These are phyloP conservation scores for Aegilops bicornis DNA, from an alignment of 176 grass and related monocot species.

Conservation along the genomic window DNA sequence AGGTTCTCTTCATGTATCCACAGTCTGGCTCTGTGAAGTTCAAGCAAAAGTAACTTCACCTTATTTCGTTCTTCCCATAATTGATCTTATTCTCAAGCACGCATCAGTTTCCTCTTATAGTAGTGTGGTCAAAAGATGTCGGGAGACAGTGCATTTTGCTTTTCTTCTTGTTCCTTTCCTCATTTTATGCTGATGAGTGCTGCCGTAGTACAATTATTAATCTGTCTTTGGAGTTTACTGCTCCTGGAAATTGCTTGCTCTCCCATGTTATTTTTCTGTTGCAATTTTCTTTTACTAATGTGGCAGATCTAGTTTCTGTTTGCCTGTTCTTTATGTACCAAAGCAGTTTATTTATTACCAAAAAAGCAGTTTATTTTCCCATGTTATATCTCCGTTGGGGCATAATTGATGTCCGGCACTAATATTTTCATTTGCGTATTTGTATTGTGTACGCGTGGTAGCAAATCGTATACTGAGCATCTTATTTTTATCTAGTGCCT, in stretches of 20 bases:
- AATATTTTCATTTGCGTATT: neutral
- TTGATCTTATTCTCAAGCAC: neutral
- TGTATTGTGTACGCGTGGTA: neutral
- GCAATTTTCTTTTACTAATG: neutral
- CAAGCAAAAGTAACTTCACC: neutral
- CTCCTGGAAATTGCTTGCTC: neutral
- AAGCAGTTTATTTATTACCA: neutral
- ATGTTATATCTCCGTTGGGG: neutral
- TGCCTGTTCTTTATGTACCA: neutral
- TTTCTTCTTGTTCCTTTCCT: conserved; percentile 12
- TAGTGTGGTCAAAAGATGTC: neutral
- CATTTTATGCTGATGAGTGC: conserved; percentile 21
- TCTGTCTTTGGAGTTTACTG: neutral
- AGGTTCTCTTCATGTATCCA: conserved; percentile 1
- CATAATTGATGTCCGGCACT: neutral
- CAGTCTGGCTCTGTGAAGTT: neutral
- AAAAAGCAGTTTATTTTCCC: neutral
- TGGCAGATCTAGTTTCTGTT: neutral
- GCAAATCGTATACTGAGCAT: neutral
- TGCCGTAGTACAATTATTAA: neutral
- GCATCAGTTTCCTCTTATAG: conserved; percentile 30
- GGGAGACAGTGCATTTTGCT: neutral
- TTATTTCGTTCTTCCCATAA: neutral
- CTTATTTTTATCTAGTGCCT: neutral
- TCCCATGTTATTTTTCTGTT: neutral